A percentile compares a stretch with the other conserved stretches of the same genome.
These are phyloP conservation scores for Aspergillus affinis DNA, from an alignment of 495 filamentous ascomycete genomes.

Conservation along the genomic window DNA sequence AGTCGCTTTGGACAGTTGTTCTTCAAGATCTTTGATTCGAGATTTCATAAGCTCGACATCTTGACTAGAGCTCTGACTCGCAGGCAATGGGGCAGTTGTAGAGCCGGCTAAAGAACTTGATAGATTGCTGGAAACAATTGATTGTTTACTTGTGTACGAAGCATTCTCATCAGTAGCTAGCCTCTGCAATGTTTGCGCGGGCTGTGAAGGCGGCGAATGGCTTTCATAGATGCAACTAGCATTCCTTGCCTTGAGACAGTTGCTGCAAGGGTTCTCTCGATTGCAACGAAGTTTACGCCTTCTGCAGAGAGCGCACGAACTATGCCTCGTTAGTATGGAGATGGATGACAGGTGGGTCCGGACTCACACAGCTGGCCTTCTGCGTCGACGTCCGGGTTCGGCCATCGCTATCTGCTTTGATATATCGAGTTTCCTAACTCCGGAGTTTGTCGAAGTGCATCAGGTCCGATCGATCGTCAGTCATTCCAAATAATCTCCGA, in stretches of 20 bases:
- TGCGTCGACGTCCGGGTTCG: conserved; percentile 43
- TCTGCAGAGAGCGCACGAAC: conserved; percentile 48
- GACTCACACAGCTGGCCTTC: conserved; percentile 48
- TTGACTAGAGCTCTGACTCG: conserved; percentile 26
- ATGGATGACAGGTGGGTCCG: background rate
- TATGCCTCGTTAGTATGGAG: conserved; percentile 12
- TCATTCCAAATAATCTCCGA: background rate
- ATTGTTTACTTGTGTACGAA: background rate
- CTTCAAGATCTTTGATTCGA: conserved; percentile 46
- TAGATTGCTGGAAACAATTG: conserved; percentile 11
- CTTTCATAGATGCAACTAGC: conserved; percentile 42
- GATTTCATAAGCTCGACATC: conserved; percentile 39
- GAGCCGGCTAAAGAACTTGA: conserved; percentile 21
- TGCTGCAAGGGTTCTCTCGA: conserved; percentile 48
- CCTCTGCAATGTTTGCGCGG: conserved; percentile 5
- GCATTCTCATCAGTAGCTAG: background rate
- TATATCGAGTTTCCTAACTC: background rate
- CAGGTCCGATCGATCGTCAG: no score
- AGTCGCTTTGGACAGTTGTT: conserved; percentile 35
- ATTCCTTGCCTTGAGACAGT: conserved; percentile 47
- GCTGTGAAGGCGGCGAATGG: conserved; percentile 15
- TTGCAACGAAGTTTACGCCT: conserved; percentile 53
- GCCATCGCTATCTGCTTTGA: conserved; percentile 20
- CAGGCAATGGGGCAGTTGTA: conserved; percentile 29
- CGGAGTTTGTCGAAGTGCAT: background rate